Conservation (phyloP, 2,329 filamentous ascomycete species). For the Hymenoscyphus albidus region DNA sequence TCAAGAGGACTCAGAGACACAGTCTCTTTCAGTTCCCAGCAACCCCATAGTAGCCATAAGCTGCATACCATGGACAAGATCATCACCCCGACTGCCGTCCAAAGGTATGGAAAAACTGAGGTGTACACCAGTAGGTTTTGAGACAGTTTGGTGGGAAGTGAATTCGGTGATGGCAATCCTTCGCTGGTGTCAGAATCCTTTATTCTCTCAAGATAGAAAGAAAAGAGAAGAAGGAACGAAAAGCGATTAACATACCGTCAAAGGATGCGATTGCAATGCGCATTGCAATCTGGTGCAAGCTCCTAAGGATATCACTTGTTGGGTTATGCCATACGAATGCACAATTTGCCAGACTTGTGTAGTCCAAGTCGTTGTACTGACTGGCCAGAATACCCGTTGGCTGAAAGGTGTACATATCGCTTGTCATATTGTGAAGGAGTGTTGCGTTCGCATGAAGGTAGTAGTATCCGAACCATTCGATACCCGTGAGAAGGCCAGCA, state of each 20-base stretch:
- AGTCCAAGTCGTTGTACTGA: neutral
- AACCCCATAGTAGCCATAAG: neutral
- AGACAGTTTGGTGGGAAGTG: neutral
- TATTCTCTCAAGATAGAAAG: neutral
- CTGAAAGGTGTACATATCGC: neutral
- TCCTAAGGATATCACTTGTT: neutral
- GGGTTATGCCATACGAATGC: neutral
- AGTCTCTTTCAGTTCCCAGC: neutral
- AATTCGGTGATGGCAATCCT: neutral
- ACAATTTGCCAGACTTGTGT: neutral
- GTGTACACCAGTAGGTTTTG: neutral
- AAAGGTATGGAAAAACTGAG: neutral
- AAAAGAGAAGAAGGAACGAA: neutral
- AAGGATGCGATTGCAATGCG: neutral
- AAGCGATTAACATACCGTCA: neutral
- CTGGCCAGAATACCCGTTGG: neutral
- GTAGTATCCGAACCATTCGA: neutral
- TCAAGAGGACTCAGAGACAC: neutral
- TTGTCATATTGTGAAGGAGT: neutral
- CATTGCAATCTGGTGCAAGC: neutral
- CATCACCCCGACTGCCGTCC: neutral
- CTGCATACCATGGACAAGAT: neutral
- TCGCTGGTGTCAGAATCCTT: neutral
- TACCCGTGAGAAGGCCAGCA: neutral
- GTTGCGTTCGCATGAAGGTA: neutral